A percentile compares a stretch with the other conserved stretches of the same genome.
These are phyloP conservation scores for Metschnikowia colocasiae DNA, from an alignment of 805 yeast species.

Conservation along the genomic window DNA sequence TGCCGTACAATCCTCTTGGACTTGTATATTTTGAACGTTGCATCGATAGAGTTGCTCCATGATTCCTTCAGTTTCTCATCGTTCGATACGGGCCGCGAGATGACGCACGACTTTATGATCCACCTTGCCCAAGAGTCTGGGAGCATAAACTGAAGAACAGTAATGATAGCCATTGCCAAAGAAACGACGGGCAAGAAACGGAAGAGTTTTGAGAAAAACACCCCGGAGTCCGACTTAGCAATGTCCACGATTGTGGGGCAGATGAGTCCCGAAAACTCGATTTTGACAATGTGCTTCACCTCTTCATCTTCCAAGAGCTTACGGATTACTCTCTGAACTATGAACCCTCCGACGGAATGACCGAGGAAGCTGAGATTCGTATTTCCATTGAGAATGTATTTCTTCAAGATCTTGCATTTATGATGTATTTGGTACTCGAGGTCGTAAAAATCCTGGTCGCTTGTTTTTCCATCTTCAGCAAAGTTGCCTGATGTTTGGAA, in stretches of 20 bases:
- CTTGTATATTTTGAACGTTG: conserved; percentile 41
- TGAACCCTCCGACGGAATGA: conserved; percentile 71
- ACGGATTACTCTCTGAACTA: conserved; percentile 51
- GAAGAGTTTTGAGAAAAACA: conserved; percentile 23
- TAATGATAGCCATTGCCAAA: conserved; percentile 26
- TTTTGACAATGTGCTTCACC: conserved; percentile 22
- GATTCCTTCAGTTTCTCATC: conserved; percentile 20
- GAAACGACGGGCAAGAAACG: conserved; percentile 27
- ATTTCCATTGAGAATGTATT: conserved; percentile 21
- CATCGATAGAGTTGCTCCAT: conserved; percentile 37
- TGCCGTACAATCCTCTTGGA: conserved; percentile 49
- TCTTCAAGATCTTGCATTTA: conserved; percentile 48
- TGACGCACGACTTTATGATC: conserved; percentile 22
- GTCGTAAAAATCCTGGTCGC: conserved; percentile 26
- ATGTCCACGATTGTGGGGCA: conserved; percentile 71
- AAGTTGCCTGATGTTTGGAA: conserved; percentile 32
- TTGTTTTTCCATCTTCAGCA: conserved; percentile 17
- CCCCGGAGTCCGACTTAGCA: conserved; percentile 40
- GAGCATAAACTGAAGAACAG: conserved; percentile 31
- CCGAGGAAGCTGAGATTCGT: conserved; percentile 49
- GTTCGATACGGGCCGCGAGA: conserved; percentile 24
- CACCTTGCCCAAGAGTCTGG: conserved; percentile 20
- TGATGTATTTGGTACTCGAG: conserved; percentile 58
- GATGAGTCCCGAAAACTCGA: conserved; percentile 53
- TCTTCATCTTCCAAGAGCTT: conserved; percentile 22